Evolutionary conservation across 352 stramenopile genomes (phyloP).

Genomic region (Sclerospora graminicola): DNA sequence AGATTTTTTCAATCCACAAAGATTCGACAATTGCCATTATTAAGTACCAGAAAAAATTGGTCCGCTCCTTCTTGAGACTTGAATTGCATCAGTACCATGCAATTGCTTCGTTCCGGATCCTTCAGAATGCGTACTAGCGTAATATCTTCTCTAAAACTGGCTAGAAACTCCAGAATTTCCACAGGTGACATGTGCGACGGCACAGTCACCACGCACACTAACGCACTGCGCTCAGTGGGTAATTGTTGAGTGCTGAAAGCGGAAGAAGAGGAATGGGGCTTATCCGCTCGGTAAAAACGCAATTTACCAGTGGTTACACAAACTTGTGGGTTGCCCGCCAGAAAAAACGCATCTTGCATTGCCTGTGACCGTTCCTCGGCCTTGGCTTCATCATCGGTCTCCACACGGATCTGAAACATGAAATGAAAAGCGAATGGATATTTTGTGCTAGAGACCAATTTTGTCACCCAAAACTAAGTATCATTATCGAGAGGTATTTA

Average conservation of each 20-base stretch:
- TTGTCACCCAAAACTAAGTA: too few species aligned
- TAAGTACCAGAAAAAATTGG: slow-evolving; percentile 60
- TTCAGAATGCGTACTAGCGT: slow-evolving; percentile 72
- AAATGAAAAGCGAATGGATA: background rate
- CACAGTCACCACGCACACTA: slow-evolving; percentile 78
- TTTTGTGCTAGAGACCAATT: background rate
- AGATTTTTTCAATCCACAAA: too few species aligned
- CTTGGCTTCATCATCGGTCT: slow-evolving; percentile 32
- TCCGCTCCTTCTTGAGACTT: slow-evolving; percentile 64
- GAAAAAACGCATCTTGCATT: slow-evolving; percentile 34
- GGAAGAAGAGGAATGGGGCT: slow-evolving; percentile 24
- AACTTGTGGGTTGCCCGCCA: slow-evolving; percentile 74
- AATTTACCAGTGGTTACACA: slow-evolving; percentile 65
- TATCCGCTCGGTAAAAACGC: slow-evolving; percentile 73
- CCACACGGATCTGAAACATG: slow-evolving; percentile 84
- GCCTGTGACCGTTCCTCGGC: slow-evolving; percentile 21
- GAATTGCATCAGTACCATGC: slow-evolving; percentile 83
- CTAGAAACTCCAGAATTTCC: slow-evolving; percentile 77
- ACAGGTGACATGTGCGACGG: slow-evolving; percentile 79
- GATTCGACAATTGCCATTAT: background rate
- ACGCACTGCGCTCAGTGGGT: slow-evolving; percentile 54
- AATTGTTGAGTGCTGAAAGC: slow-evolving; percentile 22
- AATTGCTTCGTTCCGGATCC: slow-evolving; percentile 72
- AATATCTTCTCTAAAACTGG: slow-evolving; percentile 63
- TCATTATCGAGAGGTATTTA: too few species aligned